Evolutionary conservation across 805 yeast species (phyloP).

Genomic region (Brettanomyces naardenensis): DNA sequence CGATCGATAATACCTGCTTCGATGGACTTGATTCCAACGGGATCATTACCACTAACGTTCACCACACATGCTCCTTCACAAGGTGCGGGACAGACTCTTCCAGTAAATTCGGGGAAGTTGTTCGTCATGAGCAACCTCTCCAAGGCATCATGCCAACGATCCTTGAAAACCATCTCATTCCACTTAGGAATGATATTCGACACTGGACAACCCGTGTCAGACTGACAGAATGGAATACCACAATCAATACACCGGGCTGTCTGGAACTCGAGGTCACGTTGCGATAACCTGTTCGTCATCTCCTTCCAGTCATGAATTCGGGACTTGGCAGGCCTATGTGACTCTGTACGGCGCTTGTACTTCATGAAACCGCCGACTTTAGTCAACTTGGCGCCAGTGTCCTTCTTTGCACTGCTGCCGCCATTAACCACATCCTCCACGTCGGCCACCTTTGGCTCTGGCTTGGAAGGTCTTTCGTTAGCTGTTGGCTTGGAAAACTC

Average conservation of each 20-base stretch:
- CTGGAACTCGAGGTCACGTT: conserved; percentile 82
- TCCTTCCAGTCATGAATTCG: conserved; percentile 92
- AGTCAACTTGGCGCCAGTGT: conserved; percentile 47
- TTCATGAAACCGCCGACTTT: conserved; percentile 88
- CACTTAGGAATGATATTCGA: conserved; percentile 96
- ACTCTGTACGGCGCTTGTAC: conserved; percentile 83
- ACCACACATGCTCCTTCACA: conserved; percentile 91
- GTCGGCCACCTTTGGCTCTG: conserved; percentile 83
- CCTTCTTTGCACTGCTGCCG: conserved; percentile 32
- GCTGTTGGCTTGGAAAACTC: conserved; percentile 61
- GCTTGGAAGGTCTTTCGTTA: not conserved
- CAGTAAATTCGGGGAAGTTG: conserved; percentile 98
- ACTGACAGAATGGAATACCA: conserved; percentile 98
- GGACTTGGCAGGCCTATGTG: conserved; percentile 67
- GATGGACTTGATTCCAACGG: conserved; percentile 93
- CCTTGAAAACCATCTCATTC: conserved; percentile 93
- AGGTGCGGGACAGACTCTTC: conserved; percentile 98
- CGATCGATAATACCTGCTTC: conserved; percentile 95
- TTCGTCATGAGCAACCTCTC: conserved; percentile 91
- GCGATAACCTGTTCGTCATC: conserved; percentile 69
- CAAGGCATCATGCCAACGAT: conserved; percentile 90
- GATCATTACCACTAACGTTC: conserved; percentile 85
- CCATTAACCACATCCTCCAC: conserved; percentile 67
- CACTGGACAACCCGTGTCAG: conserved; percentile 97
- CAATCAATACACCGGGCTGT: conserved; percentile 99